Conservation (phyloP, 2,329 filamentous ascomycete species). For the Cytospora leucostoma region DNA sequence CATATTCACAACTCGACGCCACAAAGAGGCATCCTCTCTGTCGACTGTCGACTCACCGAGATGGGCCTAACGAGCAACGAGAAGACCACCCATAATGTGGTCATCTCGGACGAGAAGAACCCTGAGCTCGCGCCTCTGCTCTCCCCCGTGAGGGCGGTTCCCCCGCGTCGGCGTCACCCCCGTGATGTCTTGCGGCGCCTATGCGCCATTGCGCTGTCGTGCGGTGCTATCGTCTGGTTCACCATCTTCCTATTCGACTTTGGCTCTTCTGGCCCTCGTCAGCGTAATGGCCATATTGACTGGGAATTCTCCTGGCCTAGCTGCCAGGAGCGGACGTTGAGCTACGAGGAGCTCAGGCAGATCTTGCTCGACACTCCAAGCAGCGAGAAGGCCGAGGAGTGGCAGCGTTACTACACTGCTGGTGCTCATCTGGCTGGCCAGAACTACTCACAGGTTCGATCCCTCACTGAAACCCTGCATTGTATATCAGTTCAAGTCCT, state of each 20-base stretch:
- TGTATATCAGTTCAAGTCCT: slow-evolving; percentile 1
- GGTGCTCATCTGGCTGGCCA: slow-evolving; percentile 76
- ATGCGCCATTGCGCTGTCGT: slow-evolving; percentile 63
- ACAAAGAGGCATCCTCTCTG: not conserved
- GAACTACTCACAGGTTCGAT: slow-evolving; percentile 67
- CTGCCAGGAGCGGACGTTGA: slow-evolving; percentile 37
- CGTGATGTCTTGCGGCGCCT: slow-evolving; percentile 65
- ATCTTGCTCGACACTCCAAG: slow-evolving; percentile 62
- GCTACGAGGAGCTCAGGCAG: slow-evolving; percentile 53
- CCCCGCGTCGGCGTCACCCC: slow-evolving; percentile 56
- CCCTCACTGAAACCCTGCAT: not conserved
- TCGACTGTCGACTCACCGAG: not conserved
- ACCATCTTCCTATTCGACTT: slow-evolving; percentile 47
- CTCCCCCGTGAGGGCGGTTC: slow-evolving; percentile 59
- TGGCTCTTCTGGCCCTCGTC: slow-evolving; percentile 41
- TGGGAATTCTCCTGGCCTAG: slow-evolving; percentile 34
- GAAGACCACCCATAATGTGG: slow-evolving; percentile 19
- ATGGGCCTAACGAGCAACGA: slow-evolving; percentile 20
- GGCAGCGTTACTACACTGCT: slow-evolving; percentile 76
- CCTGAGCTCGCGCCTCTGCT: slow-evolving; percentile 68
- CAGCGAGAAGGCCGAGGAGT: slow-evolving; percentile 62
- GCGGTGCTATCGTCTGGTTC: slow-evolving; percentile 54
- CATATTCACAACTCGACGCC: not conserved
- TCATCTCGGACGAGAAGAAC: slow-evolving; percentile 40
- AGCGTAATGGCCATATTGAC: slow-evolving; percentile 34